Evolutionary conservation across 2,329 filamentous ascomycete species (phyloP).

Genomic region (Sarocladiaceae sp.): DNA sequence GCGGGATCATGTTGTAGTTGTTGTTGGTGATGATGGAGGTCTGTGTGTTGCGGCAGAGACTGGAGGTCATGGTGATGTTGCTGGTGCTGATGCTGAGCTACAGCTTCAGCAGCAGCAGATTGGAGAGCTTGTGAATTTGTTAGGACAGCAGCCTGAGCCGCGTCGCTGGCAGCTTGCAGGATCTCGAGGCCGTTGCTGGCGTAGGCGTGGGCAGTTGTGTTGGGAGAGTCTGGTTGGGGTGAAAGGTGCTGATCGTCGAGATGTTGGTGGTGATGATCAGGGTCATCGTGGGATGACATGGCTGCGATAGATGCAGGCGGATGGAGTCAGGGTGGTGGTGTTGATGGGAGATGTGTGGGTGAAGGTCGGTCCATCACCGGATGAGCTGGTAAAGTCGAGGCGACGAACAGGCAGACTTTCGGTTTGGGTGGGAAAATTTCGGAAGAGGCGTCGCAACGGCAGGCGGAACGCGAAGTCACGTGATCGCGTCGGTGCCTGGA

Average conservation of each 20-base stretch:
- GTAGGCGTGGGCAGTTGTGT: conserved; percentile 33
- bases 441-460: no score
- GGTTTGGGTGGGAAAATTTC: no score
- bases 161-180: conserved; percentile 38
- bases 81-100: conserved; percentile 21
- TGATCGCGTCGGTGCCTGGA: no score
- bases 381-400: no score
- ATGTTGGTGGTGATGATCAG: not conserved
- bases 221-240: conserved; percentile 14
- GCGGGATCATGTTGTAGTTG: conserved; percentile 15
- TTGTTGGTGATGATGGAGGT: conserved; percentile 7
- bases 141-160: conserved; percentile 25
- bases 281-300: not conserved
- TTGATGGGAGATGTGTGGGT: no score
- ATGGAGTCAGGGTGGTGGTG: no score
- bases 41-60: no score
- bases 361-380: no score
- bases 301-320: no score
- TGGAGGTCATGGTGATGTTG: conserved; percentile 12
- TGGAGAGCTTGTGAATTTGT: conserved; percentile 32
- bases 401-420: no score
- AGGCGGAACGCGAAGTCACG: not conserved
- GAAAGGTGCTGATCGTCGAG: conserved; percentile 10
- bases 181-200: conserved; percentile 40
- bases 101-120: conserved; percentile 30